phyloP scores from a whole-genome alignment of 768 basidiomycete genomes.

The Macrolepiota dolichaula region DNA sequence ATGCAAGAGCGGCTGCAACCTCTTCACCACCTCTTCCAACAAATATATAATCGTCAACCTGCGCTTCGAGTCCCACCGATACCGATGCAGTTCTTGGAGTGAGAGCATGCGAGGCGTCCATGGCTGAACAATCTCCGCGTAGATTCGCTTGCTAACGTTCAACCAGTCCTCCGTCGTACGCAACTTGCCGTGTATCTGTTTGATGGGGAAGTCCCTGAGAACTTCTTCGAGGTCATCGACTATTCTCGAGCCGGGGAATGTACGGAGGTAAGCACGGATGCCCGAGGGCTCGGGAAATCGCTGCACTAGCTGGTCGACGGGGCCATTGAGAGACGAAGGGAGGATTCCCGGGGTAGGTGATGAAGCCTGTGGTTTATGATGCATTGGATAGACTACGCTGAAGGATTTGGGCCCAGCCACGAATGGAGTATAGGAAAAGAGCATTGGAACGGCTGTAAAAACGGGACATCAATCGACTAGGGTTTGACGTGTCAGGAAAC shows the following conservation, averaged over 20 bases:
- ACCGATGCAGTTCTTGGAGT: conserved; percentile 8
- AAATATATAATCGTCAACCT: conserved; percentile 16
- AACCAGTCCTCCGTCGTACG: conserved; percentile 8
- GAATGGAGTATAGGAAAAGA: conserved; percentile 5
- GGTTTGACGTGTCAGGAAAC: background rate
- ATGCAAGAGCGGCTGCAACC: conserved; percentile 2
- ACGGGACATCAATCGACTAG: background rate
- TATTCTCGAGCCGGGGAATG: conserved; percentile 4
- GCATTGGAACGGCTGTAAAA: conserved; percentile 1
- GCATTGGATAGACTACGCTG: background rate
- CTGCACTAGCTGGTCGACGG: conserved; percentile 4
- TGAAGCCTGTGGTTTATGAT: conserved; percentile 3
- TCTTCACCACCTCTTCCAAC: conserved; percentile 14
- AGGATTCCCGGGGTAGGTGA: background rate
- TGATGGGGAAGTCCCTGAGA: background rate
- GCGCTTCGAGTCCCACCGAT: conserved; percentile 10
- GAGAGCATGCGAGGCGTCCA: conserved; percentile 18
- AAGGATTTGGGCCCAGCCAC: background rate
- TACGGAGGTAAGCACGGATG: conserved; percentile 2
- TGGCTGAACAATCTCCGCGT: conserved; percentile 9
- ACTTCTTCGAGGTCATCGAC: conserved; percentile 8
- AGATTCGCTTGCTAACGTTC: conserved; percentile 5
- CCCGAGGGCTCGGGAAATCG: conserved; percentile 6
- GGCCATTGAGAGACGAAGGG: conserved; percentile 4
- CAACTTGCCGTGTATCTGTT: conserved; percentile 5